Percentiles rank a stretch among this genome's conserved stretches.
These are phyloP conservation scores for Phytopythium chamaehyphon DNA, from an alignment of 352 stramenopile species.

Conservation along the genomic window DNA sequence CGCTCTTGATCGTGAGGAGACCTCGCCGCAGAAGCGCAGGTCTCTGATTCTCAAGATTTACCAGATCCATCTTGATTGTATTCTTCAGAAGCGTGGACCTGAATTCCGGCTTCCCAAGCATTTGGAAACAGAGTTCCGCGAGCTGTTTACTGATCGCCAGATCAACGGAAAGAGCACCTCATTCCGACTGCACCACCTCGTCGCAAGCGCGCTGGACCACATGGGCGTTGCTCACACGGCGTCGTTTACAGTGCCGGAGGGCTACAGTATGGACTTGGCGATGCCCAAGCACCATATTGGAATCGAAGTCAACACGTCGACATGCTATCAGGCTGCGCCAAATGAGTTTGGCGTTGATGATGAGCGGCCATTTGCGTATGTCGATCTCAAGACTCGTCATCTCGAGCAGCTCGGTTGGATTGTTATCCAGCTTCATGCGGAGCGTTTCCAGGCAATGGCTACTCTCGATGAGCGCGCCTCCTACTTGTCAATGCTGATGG, in stretches of 20 bases:
- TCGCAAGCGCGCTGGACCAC: conserved; percentile 48
- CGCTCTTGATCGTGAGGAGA: conserved; percentile 27
- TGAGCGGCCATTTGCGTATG: conserved; percentile 42
- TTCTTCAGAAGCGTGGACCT: conserved; percentile 20
- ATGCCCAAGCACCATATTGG: conserved; percentile 45
- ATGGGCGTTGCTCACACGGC: conserved; percentile 42
- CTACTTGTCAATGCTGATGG: conserved; percentile 65
- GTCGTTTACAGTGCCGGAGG: conserved; percentile 22
- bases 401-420: conserved; percentile 62
- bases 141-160: conserved; percentile 41
- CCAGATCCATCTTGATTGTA: conserved; percentile 61
- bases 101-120: conserved; percentile 30
- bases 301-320: conserved; percentile 57
- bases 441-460: conserved; percentile 47
- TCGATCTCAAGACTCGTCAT: conserved; percentile 65
- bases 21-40: conserved; percentile 27
- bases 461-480: conserved; percentile 44
- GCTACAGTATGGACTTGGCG: conserved; percentile 60
- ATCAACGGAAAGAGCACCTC: conserved; percentile 48
- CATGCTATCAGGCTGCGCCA: conserved; percentile 45
- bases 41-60: conserved; percentile 52
- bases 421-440: conserved; percentile 55
- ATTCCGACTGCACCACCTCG: conserved; percentile 54
- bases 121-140: conserved; percentile 32
- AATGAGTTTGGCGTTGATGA: conserved; percentile 26